phyloP scores from a whole-genome alignment of 2,329 filamentous ascomycete genomes.

The Neospermospora avenae region DNA sequence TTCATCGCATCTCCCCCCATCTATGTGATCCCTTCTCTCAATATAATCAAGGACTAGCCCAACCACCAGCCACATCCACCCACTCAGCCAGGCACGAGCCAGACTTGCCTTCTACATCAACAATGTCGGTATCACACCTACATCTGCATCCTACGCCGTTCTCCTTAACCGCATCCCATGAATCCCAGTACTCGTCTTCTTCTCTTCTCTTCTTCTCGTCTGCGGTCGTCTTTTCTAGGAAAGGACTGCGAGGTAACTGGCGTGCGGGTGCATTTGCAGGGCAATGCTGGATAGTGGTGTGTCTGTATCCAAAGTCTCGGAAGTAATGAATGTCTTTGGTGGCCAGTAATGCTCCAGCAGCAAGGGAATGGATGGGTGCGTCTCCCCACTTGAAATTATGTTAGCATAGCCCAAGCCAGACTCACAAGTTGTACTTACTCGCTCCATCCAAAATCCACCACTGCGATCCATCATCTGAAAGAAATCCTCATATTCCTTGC shows the following conservation, averaged over 20 bases:
- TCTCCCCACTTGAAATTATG: constrained; percentile 76
- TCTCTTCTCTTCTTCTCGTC: constrained; percentile 82
- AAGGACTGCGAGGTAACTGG: constrained; percentile 78
- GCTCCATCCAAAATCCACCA: constrained; percentile 98
- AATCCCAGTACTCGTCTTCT: constrained; percentile 95
- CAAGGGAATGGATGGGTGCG: constrained; percentile 95
- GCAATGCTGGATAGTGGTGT: constrained; percentile 98
- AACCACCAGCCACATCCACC: constrained; percentile 96
- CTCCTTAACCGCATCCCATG: constrained; percentile 81
- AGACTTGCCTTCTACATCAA: constrained; percentile 96
- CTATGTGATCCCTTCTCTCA: neutral
- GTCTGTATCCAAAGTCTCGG: constrained; percentile 96
- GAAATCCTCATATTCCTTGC: constrained; percentile 96
- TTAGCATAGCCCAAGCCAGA: constrained; percentile 22
- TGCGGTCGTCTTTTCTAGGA: constrained; percentile 73
- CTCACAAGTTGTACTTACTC: constrained; percentile 55
- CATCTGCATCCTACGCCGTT: constrained; percentile 97
- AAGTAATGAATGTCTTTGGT: constrained; percentile 94
- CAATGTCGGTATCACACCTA: constrained; percentile 94
- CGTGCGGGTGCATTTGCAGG: constrained; percentile 89
- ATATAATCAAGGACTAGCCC: constrained; percentile 51
- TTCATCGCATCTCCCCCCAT: neutral
- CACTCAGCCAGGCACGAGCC: constrained; percentile 93
- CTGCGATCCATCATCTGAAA: constrained; percentile 99
- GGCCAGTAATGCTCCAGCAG: constrained; percentile 80